A percentile compares a stretch with the other conserved stretches of the same genome.
These are phyloP conservation scores for Pythium sukuiense DNA, from an alignment of 352 stramenopile species.

Conservation along the genomic window DNA sequence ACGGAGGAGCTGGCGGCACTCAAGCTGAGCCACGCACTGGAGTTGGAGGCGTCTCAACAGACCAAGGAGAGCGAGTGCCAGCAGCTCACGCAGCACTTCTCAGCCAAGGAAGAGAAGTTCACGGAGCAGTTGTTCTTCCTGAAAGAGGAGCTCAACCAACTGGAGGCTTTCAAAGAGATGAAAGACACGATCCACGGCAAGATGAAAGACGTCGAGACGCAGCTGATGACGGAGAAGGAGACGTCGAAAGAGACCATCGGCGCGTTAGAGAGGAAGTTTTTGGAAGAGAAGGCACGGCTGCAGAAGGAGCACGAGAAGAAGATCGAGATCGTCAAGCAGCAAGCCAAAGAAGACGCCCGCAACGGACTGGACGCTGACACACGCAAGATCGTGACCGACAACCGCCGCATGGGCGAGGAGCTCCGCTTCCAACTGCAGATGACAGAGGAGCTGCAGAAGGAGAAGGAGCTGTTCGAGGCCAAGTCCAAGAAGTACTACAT, in stretches of 20 bases:
- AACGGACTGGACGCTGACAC: constrained; percentile 90
- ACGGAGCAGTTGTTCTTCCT: constrained; percentile 59
- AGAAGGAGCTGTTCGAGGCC: constrained; percentile 72
- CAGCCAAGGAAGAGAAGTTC: constrained; percentile 51
- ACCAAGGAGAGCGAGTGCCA: constrained; percentile 47
- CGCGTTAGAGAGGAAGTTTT: constrained; percentile 84
- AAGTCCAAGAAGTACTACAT: constrained; percentile 56
- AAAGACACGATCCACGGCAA: constrained; percentile 60
- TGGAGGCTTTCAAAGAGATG: constrained; percentile 69
- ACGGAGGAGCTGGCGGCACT: constrained; percentile 76
- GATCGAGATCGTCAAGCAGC: constrained; percentile 83
- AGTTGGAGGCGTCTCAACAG: constrained; percentile 51
- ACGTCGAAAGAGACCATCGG: constrained; percentile 54
- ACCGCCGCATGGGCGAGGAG: constrained; percentile 92
- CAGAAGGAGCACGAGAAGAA: constrained; percentile 87
- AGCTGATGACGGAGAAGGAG: constrained; percentile 56
- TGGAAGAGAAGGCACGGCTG: constrained; percentile 83
- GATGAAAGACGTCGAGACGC: constrained; percentile 60
- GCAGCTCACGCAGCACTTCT: constrained; percentile 45
- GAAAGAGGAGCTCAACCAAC: constrained; percentile 64
- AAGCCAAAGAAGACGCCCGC: constrained; percentile 88
- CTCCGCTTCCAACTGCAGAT: constrained; percentile 91
- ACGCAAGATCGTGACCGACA: constrained; percentile 91
- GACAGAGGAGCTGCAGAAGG: constrained; percentile 85
- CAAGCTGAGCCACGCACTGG: constrained; percentile 61